phyloP scores from a whole-genome alignment of 306 rosid genomes.

The Alnus glutinosa region DNA sequence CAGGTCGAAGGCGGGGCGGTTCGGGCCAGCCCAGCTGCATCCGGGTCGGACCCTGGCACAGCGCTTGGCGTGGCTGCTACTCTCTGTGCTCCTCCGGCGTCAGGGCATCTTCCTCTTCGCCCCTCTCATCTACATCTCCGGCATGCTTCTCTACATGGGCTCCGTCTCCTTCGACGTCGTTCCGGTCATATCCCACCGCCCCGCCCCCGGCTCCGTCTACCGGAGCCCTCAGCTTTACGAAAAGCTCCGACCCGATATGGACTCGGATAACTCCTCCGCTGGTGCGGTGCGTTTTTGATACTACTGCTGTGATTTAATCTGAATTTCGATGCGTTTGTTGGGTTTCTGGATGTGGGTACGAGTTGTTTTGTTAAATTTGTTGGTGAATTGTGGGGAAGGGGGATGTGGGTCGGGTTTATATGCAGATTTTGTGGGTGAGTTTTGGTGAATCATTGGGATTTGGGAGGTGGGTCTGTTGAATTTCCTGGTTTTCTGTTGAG shows the following conservation, averaged over 20 bases:
- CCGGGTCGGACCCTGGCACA: constrained; percentile 55
- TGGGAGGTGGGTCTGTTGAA: neutral
- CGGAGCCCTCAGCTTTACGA: constrained; percentile 75
- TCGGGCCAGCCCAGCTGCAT: constrained; percentile 55
- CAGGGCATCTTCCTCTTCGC: constrained; percentile 92
- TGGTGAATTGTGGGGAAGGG: neutral
- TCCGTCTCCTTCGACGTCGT: constrained; percentile 72
- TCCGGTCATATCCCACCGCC: constrained; percentile 68
- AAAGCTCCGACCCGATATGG: constrained; percentile 71
- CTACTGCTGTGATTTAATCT: neutral
- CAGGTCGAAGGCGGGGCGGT: constrained; percentile 23
- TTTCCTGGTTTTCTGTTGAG: neutral
- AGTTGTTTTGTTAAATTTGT: constrained; percentile 11
- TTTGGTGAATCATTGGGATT: constrained; percentile 5
- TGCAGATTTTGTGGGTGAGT: neutral
- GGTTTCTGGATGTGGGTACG: constrained; percentile 16
- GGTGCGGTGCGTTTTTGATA: constrained; percentile 65
- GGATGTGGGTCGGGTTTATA: neutral
- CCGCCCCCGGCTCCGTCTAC: constrained; percentile 76
- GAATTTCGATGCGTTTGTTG: neutral
- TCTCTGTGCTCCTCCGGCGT: constrained; percentile 77
- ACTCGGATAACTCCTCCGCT: constrained; percentile 62
- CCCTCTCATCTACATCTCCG: constrained; percentile 90
- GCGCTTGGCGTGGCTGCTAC: constrained; percentile 67
- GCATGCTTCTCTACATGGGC: constrained; percentile 83